Conservation (phyloP, 345 rosid genomes). For the Hirschfeldia incana region DNA sequence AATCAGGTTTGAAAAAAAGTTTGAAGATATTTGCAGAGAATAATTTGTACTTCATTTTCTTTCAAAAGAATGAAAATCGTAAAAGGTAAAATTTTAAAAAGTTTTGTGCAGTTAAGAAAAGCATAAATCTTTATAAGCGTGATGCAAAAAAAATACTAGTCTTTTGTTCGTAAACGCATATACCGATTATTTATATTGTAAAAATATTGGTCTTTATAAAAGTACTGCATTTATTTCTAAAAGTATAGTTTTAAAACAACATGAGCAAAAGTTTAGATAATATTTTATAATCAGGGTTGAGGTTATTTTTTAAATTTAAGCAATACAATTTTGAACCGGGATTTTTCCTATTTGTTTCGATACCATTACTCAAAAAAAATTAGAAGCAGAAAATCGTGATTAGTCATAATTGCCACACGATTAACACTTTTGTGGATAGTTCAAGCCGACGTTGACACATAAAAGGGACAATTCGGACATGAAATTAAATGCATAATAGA, state of each 20-base stretch:
- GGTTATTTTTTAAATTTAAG: neutral
- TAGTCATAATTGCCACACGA: neutral
- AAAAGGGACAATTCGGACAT: slow-evolving; percentile 17
- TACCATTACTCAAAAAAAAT: neutral
- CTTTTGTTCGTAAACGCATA: neutral
- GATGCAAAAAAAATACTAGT: neutral
- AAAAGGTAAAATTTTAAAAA: neutral
- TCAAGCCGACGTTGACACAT: slow-evolving; percentile 19
- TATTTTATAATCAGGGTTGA: neutral
- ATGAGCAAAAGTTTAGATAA: neutral
- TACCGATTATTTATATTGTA: neutral
- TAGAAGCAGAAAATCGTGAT: neutral
- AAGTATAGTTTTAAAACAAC: neutral
- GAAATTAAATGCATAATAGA: slow-evolving; percentile 22
- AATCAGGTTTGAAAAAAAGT: neutral
- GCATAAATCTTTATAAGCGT: slow-evolving; percentile 24
- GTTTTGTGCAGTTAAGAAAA: slow-evolving; percentile 8
- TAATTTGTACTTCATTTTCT: slow-evolving; percentile 8
- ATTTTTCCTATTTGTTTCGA: neutral
- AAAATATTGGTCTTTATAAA: slow-evolving; percentile 25
- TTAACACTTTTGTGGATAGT: neutral
- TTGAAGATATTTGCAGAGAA: slow-evolving; percentile 31
- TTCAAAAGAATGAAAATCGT: slow-evolving; percentile 19
- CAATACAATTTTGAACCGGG: neutral
- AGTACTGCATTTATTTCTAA: neutral